Conservation (phyloP, 306 rosid genomes). For the Gastrolobium bilobum region DNA sequence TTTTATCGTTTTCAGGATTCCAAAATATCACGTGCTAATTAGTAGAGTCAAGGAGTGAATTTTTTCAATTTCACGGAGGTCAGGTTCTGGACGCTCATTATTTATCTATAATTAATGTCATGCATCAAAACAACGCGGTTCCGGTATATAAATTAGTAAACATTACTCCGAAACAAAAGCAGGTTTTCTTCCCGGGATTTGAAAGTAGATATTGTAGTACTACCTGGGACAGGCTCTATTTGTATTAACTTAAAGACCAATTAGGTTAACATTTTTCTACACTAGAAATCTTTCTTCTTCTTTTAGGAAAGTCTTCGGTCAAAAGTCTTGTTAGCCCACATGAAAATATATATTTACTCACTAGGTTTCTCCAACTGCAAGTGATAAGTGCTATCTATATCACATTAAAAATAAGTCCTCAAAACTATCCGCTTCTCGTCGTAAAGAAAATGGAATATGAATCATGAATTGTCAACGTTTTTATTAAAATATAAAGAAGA, state of each 20-base stretch:
- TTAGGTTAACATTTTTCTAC: background rate
- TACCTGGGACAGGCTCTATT: background rate
- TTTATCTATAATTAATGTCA: background rate
- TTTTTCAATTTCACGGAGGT: background rate
- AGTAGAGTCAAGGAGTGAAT: background rate
- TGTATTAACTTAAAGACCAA: conserved; percentile 1
- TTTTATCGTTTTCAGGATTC: background rate
- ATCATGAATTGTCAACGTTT: background rate
- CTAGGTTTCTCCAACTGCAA: conserved; percentile 9
- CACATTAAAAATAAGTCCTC: conserved; percentile 23
- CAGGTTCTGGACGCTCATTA: conserved; percentile 12
- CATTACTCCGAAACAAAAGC: background rate
- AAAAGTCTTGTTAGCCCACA: conserved; percentile 22
- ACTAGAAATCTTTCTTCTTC: background rate
- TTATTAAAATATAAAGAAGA: background rate
- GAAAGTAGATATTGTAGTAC: background rate
- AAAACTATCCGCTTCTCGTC: background rate
- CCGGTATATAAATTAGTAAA: conserved; percentile 8
- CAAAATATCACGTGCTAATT: conserved; percentile 35
- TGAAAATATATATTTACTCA: background rate
- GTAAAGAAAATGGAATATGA: background rate
- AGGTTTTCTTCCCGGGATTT: background rate
- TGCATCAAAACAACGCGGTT: conserved; percentile 37
- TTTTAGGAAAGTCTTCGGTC: conserved; percentile 32
- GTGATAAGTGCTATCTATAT: background rate